phyloP scores from a whole-genome alignment of 139 green algal genomes.

The Chlamydomonas sphaeroides region DNA sequence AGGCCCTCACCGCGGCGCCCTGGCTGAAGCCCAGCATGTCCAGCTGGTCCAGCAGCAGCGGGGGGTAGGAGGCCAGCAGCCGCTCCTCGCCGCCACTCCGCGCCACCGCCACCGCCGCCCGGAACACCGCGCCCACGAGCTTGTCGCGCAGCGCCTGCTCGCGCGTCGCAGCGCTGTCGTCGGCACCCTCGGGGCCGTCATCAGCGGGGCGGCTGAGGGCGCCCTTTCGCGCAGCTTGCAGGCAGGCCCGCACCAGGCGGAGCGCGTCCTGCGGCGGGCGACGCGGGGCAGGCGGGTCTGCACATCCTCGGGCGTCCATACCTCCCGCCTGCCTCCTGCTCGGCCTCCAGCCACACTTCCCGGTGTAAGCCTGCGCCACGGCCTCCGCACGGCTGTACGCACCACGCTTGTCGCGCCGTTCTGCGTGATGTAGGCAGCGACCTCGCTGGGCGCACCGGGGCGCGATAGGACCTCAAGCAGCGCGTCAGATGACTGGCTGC shows the following conservation, averaged over 20 bases:
- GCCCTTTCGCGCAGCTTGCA: background rate
- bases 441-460: too few species aligned
- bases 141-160: background rate
- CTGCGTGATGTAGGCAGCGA: too few species aligned
- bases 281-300: too few species aligned
- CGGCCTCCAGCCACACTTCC: too few species aligned
- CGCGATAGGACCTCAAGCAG: too few species aligned
- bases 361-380: too few species aligned
- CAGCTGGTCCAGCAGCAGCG: conserved; percentile 16
- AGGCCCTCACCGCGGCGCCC: background rate
- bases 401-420: too few species aligned
- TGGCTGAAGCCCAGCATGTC: conserved; percentile 12
- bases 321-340: too few species aligned
- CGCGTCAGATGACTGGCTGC: too few species aligned
- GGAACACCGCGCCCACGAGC: background rate
- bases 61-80: background rate
- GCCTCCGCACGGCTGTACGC: too few species aligned
- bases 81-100: background rate
- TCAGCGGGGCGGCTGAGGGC: too few species aligned
- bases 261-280: background rate
- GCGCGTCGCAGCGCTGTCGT: background rate
- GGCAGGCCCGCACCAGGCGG: background rate
- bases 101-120: background rate
- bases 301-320: too few species aligned
- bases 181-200: background rate